phyloP scores from a whole-genome alignment of 352 stramenopile species.

The Phytophthora parvispora region DNA sequence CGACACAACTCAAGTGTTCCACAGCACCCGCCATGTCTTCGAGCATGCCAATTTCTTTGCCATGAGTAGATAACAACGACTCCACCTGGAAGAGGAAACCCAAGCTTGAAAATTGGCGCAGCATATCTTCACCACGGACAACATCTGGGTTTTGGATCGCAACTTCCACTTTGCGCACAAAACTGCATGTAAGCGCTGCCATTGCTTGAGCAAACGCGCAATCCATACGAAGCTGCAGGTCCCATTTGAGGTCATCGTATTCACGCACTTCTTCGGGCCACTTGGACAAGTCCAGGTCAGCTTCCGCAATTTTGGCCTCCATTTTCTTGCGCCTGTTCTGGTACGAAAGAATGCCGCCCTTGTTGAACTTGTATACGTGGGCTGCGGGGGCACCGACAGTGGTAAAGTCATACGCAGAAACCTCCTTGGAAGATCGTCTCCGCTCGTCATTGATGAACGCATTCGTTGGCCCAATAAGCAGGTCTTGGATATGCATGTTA shows the following conservation, averaged over 20 bases:
- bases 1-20: constrained; percentile 85
- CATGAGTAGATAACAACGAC: constrained; percentile 95
- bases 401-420: constrained; percentile 88
- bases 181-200: constrained; percentile 77
- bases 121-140: constrained; percentile 79
- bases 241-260: constrained; percentile 89
- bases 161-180: constrained; percentile 90
- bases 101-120: constrained; percentile 86
- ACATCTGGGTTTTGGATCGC: constrained; percentile 85
- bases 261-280: constrained; percentile 86
- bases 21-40: constrained; percentile 91
- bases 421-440: constrained; percentile 80
- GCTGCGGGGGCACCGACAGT: constrained; percentile 85
- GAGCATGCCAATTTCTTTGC: constrained; percentile 98
- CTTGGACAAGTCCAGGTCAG: constrained; percentile 76
- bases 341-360: constrained; percentile 86
- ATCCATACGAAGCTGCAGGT: constrained; percentile 89
- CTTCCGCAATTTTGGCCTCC: constrained; percentile 76
- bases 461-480: constrained; percentile 85
- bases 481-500: constrained; percentile 90
- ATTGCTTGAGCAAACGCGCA: constrained; percentile 82
- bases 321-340: constrained; percentile 87
- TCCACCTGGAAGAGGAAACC: constrained; percentile 94
- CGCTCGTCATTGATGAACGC: constrained; percentile 89
- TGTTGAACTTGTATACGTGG: constrained; percentile 91